A percentile compares a stretch with the other conserved stretches of the same genome.
These are phyloP conservation scores for Fusarium napiforme DNA, from an alignment of 2,329 filamentous ascomycete genomes.

Conservation along the genomic window DNA sequence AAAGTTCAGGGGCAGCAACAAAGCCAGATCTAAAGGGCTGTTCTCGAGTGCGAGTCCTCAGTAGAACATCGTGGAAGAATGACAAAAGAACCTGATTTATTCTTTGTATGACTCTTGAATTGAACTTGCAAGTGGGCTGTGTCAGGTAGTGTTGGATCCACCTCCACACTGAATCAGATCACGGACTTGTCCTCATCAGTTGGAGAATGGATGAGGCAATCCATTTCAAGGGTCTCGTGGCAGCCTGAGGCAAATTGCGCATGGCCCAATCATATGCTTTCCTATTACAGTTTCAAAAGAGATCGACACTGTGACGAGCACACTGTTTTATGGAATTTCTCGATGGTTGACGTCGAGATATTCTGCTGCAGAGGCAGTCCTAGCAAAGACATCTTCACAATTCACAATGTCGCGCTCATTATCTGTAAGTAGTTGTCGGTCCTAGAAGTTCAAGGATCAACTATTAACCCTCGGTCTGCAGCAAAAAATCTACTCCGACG, in stretches of 20 bases:
- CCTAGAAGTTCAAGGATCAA: background rate
- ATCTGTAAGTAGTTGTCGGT: conserved; percentile 41
- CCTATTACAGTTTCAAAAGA: conserved; percentile 4
- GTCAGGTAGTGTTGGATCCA: conserved; percentile 27
- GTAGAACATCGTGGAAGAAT: conserved; percentile 16
- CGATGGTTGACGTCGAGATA: conserved; percentile 43
- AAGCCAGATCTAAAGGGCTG: background rate
- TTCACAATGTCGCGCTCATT: conserved; percentile 50
- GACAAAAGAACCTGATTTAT: conserved; percentile 8
- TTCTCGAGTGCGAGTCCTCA: background rate
- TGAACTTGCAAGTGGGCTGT: conserved; percentile 29
- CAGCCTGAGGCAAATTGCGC: conserved; percentile 29
- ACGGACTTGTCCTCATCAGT: conserved; percentile 26
- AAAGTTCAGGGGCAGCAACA: background rate
- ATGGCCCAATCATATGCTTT: conserved; percentile 35
- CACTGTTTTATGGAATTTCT: conserved; percentile 44
- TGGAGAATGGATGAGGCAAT: conserved; percentile 28
- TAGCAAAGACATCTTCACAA: conserved; percentile 19
- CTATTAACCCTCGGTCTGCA: conserved; percentile 7
- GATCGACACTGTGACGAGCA: background rate
- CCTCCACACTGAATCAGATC: conserved; percentile 32
- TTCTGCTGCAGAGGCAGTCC: conserved; percentile 2
- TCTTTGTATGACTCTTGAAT: conserved; percentile 7
- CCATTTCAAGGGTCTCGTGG: conserved; percentile 31
- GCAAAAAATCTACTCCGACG: conserved; percentile 53